Base-by-base conservation (phyloP, 176 grass and related monocot species). In the Aechmea fasciata region DNA sequence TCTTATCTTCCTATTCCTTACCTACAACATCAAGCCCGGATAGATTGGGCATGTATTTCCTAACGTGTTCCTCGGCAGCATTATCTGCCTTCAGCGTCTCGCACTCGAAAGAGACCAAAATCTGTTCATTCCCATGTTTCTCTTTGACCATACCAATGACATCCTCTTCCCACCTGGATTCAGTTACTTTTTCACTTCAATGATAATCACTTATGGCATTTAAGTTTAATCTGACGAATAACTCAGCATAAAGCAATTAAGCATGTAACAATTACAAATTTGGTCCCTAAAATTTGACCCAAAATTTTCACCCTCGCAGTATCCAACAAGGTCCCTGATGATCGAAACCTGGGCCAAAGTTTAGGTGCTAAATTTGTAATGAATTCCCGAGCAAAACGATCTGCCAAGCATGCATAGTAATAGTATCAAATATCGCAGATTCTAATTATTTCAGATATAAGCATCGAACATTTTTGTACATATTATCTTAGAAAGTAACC, bases 1-100 rank as follows among this genome's bases (percentile, higher is more conserved):
- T 20, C 11, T 69, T 11, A 2, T 50, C 18, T 66, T 41, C 52
- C 55, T 15, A 76, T 74, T 50, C 93, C 73, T 41, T 92, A 97
- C 93, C 89, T 71, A 97, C 84, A 67, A 82, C 89, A 75, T 92
- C 84, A 64, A 79, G 48, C 52, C 89, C 89, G 53, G 68, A 61
- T 65, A 92, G 83, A 64, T 87, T 97, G 50, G 93, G 79, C 93
- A 97, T 97, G 52, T 85, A 92, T 57, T 73, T 90, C 75, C 28
- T 77, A 65, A 97, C 75, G 65, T 97, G 86, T 33, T 97, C 86
- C 65, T 92, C 93, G 0, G 86, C 89, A 10, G 85, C 93, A 85
- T 83, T 80, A 24, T 97, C 93, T 50, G 86, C 83, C 71, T 97
- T 97, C 54, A 90, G 66, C 11, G 84, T 92, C 71, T 92, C 89